Percentiles rank a stretch among this genome's conserved stretches.
Conservation (phyloP, 1,284 basidiomycete species). For the Lignosus rhinocerotis region DNA sequence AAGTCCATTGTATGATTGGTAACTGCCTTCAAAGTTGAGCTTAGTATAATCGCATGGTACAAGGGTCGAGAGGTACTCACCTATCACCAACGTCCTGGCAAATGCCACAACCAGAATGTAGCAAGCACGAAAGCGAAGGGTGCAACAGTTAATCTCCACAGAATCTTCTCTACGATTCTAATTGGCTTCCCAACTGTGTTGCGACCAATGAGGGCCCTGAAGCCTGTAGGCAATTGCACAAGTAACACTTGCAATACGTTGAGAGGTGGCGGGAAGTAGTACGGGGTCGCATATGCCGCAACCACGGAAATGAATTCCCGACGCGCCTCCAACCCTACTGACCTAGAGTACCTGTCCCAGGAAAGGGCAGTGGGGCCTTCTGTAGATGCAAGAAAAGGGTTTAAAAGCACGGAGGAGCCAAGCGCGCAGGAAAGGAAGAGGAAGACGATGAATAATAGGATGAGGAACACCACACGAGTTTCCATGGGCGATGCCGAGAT, state of each 20-base stretch:
- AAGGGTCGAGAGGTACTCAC: not conserved
- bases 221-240: conserved; percentile 25
- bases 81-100: conserved; percentile 5
- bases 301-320: conserved; percentile 42
- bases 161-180: conserved; percentile 17
- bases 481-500: conserved; percentile 42
- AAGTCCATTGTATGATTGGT: no score
- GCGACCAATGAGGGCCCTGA: conserved; percentile 23
- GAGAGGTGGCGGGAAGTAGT: conserved; percentile 52
- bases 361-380: conserved; percentile 7
- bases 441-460: conserved; percentile 39
- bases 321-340: conserved; percentile 47
- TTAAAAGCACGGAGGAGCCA: conserved; percentile 29
- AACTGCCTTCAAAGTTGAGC: no score
- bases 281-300: conserved; percentile 38
- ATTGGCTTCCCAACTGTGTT: conserved; percentile 1
- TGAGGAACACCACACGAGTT: conserved; percentile 43
- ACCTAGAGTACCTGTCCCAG: conserved; percentile 52
- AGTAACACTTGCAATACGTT: conserved; percentile 41
- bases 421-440: conserved; percentile 36
- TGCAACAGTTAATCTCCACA: conserved; percentile 48
- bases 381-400: conserved; percentile 11
- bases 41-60: no score
- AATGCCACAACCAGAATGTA: conserved; percentile 33
- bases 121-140: conserved; percentile 37